These are phyloP conservation scores for Candida sp. DNA, from an alignment of 1,139 yeast species.

Conservation along the genomic window DNA sequence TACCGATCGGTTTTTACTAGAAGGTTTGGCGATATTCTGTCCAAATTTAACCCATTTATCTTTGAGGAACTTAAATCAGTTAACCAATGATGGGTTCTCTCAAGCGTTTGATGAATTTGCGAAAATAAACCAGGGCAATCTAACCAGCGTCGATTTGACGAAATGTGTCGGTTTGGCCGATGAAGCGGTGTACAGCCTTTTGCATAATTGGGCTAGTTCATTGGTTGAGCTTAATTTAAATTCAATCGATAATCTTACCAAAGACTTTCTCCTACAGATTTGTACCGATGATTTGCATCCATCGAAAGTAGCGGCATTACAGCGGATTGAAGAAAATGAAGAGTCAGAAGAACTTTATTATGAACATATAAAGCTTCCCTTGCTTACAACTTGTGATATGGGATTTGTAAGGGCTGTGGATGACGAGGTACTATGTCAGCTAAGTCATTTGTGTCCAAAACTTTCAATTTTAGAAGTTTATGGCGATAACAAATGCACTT, in stretches of 20 bases:
- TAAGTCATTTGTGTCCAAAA: slow-evolving; percentile 57
- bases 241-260: slow-evolving; percentile 60
- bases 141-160: slow-evolving; percentile 57
- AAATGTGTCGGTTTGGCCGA: slow-evolving; percentile 69
- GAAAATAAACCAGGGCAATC: slow-evolving; percentile 52
- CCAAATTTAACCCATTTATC: slow-evolving; percentile 52
- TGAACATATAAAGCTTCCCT: slow-evolving; percentile 34
- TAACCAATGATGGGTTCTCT: slow-evolving; percentile 64
- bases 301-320: slow-evolving; percentile 24
- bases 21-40: slow-evolving; percentile 61
- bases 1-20: slow-evolving; percentile 59
- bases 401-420: slow-evolving; percentile 79
- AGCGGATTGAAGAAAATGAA: slow-evolving; percentile 11
- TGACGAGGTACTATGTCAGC: slow-evolving; percentile 52
- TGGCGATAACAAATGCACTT: slow-evolving; percentile 71
- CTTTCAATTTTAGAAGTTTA: slow-evolving; percentile 70
- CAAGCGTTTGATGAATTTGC: slow-evolving; percentile 42
- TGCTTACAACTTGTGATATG: slow-evolving; percentile 61
- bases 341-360: slow-evolving; percentile 13
- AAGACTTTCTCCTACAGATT: slow-evolving; percentile 41
- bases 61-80: slow-evolving; percentile 49
- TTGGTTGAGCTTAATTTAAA: slow-evolving; percentile 69
- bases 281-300: slow-evolving; percentile 38
- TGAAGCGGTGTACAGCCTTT: slow-evolving; percentile 53
- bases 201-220: slow-evolving; percentile 63